Base-by-base conservation (phyloP, 148 eudicot species). In the Agrostemma githago region DNA sequence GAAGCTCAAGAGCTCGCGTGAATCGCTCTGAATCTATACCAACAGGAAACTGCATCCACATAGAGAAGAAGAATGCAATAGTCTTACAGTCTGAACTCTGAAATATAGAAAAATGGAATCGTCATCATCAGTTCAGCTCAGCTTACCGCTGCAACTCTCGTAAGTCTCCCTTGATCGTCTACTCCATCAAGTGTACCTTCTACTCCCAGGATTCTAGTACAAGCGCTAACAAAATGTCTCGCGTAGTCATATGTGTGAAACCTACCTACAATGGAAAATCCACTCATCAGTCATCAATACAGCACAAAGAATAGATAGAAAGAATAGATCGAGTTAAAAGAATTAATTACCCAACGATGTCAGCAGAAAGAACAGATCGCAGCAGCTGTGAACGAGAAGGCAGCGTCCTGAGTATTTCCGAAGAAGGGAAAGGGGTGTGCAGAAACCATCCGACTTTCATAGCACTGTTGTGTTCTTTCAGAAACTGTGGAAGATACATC, bases 381-480 rank as follows among this genome's bases (percentile, higher is more conserved):
- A 91, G 83, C 62, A 91, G 81, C 74, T 88, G 89, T 8, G 90
- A 85, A 44, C 93, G 79, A 66, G 93, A 88, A 53, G 97, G 94
- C 79, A 91, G 53, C 20, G 88, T 88, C 77, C 92, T 74, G 75
- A 85, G 83, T 68, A 89, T 85, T 72, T 91, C 93, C 43, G 93
- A 88, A 70, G 97, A 89, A 21, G 97, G 97, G 69, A 91, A 91
- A 46, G 97, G 97, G 58, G 97, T 91, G 79, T 91, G 97, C 20
- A 91, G 86, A 84, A 91, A 91, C 97, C 97, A 91, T 54, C 97
- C 93, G 20, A 91, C 92, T 88, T 89, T 89, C 88, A 91, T 89
- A 12, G 82, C 79, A 57, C 58, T 79, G 78, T 89, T 77, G 51
- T 80, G 67, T 7, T 88, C 83, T 80, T 91, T 91, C 9, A 91